These are phyloP conservation scores for Brassica juncea DNA, from an alignment of 345 rosid species.

Conservation along the genomic window DNA sequence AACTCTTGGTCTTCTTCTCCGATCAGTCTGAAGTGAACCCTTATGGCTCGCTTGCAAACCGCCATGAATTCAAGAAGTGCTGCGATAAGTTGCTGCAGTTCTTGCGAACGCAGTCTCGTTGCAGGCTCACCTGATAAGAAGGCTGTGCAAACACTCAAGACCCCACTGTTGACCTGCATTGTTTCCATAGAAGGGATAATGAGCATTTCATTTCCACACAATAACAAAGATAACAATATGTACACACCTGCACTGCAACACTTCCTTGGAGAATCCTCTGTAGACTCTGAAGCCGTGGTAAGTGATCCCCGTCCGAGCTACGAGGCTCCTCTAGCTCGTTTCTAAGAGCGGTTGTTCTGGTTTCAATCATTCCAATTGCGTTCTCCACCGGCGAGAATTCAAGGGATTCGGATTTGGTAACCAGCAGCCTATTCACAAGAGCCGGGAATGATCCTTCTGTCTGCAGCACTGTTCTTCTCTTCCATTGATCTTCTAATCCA, in stretches of 20 bases:
- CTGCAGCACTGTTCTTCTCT: conserved; percentile 92
- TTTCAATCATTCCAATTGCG: conserved; percentile 99
- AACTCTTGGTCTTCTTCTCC: conserved; percentile 99
- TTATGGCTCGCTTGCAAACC: conserved; percentile 95
- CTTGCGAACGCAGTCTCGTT: conserved; percentile 91
- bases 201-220: conserved; percentile 12
- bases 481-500: conserved; percentile 98
- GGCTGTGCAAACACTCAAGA: conserved; percentile 96
- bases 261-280: conserved; percentile 99
- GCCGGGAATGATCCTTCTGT: conserved; percentile 98
- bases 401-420: conserved; percentile 88
- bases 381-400: conserved; percentile 99
- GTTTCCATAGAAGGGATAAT: background rate
- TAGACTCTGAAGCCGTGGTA: conserved; percentile 93
- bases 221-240: background rate
- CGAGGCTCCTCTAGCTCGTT: conserved; percentile 99
- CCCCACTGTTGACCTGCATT: conserved; percentile 95
- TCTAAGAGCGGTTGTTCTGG: conserved; percentile 87
- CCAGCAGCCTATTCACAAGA: conserved; percentile 84
- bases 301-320: conserved; percentile 95
- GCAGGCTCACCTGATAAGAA: conserved; percentile 99
- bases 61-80: conserved; percentile 99
- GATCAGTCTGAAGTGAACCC: conserved; percentile 88
- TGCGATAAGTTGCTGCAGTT: conserved; percentile 94
- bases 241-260: conserved; percentile 93